Evolutionary conservation across 202 grass and related monocot species (phyloP), one percentile per base, ranked within the genome.

Genomic region (Carex arenaria): DNA sequence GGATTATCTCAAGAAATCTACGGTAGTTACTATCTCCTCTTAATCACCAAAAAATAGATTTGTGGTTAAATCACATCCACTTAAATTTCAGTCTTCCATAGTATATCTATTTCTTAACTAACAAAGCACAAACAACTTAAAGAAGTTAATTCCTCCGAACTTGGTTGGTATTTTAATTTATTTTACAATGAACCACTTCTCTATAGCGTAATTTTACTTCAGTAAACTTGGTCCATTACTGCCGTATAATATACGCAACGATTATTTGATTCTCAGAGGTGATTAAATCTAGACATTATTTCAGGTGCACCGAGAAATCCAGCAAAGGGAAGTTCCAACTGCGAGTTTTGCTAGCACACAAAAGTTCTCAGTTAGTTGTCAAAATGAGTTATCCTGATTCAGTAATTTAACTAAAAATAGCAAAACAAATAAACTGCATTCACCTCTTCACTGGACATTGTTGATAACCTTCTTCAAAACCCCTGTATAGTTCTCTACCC

Each of bases 391-490:
- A 13, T 36, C n/a, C 17, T 19, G 45, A 53, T 78, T 20, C 15
- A 32, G 70, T 31, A 49, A 22, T 64, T 57, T 20, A 7, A 67
- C 80, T 67, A 68, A 68, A 82, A 78, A 54, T 74, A 77, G 83
- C 30, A 77, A 36, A 74, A 65, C 83, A 78, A 61, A 64, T 59
- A 53, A 74, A 85, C 60, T 78, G 31, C 47, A 65, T 38, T 67
- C 20, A 85, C 10, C 42, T 63, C 42, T 65, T 53, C 54, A 67
- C 40, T 65, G 2, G 10, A 78, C 56, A 34, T 51, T 64, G 59
- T 54, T 36, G 53, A 9, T 7, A 64, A 78, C 56, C 56, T 55
- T 65, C 83, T 85, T 78, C 83, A 76, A 76, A 76, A 78, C 5
- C 63, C 80, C 59, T 64, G 9, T 51, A 17, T 75, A 6, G 4